Evolutionary conservation across 2,329 filamentous ascomycete genomes (phyloP), one percentile per base, ranked within the genome.

Genomic region (Talaromyces albobiverticillius): DNA sequence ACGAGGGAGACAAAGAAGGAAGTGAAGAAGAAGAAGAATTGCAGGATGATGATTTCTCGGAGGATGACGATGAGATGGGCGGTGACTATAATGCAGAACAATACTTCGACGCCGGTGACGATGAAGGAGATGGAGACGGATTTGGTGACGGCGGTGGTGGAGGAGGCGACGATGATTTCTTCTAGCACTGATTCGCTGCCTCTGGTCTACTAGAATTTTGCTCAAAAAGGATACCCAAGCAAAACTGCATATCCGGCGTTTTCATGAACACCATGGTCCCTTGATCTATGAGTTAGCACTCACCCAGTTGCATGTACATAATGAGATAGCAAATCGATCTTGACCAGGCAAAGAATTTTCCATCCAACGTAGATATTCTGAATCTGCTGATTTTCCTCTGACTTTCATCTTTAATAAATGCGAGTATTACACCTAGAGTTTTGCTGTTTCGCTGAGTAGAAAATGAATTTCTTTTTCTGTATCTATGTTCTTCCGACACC

Each of bases 81-180:
- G 82, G 81, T 3, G 83, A 85, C 63, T 85, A 86, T 61, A 82
- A 85, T 60, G 83, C 80, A 1, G 83, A 86, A 61, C 78, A 85
- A 58, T 86, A 86, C 71, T 84, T 84, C 61, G 80, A 82, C 58
- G 81, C 76, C 52, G 83, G 83, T 6, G 83, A 79, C 47, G 76
- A 78, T 46, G 77, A 78, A 45, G 75, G 70, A 48, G 75, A 82
- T 48, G 81, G 79, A 52, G 83, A 80, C 59, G 79, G 79, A 54
- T 80, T 76, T 49, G 80, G 74, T 23, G 83, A 79, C 59, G 80
- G 75, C 36, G 79, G 77, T 29, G 81, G 76, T 38, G 78, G 74
- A 6, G 78, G 74, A 8, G 81, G 78, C 51, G 79, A 77, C 46
- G 79, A 75, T 55, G 74, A 68, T 20, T 73, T 68, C 58, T 75